These are phyloP conservation scores for Arthroderma uncinatum DNA, from an alignment of 2,329 filamentous ascomycete species.

Conservation along the genomic window DNA sequence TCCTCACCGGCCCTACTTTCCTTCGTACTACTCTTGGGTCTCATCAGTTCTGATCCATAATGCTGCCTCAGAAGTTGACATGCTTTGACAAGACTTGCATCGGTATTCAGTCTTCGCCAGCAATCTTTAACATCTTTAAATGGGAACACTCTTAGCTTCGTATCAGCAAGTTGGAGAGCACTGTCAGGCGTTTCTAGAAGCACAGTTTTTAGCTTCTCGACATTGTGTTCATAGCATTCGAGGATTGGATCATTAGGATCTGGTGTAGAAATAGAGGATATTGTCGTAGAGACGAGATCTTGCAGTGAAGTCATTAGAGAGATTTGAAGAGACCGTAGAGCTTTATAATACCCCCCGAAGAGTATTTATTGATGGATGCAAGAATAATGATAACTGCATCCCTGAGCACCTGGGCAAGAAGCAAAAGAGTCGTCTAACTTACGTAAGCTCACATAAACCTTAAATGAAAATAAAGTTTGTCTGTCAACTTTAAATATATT, in stretches of 20 bases:
- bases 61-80: conserved; percentile 22
- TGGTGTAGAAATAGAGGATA: conserved; percentile 23
- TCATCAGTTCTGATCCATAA: neutral
- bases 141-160: conserved; percentile 45
- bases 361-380: neutral
- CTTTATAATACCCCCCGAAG: neutral
- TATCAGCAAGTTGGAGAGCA: conserved; percentile 40
- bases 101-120: conserved; percentile 49
- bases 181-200: conserved; percentile 29
- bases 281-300: conserved; percentile 17
- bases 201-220: conserved; percentile 15
- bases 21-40: neutral
- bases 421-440: too few relatives aligned
- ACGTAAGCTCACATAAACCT: too few relatives aligned
- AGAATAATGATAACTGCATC: neutral
- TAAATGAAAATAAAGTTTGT: neutral
- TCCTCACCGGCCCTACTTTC: neutral
- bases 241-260: conserved; percentile 27
- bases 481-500: neutral
- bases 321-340: neutral
- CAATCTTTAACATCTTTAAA: conserved; percentile 45
- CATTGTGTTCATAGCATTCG: conserved; percentile 24
- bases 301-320: conserved; percentile 14
- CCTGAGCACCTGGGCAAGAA: too few relatives aligned
- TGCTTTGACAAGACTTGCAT: conserved; percentile 43